These are phyloP conservation scores for Cystobasidium tubakii DNA, from an alignment of 768 basidiomycete species.

Conservation along the genomic window DNA sequence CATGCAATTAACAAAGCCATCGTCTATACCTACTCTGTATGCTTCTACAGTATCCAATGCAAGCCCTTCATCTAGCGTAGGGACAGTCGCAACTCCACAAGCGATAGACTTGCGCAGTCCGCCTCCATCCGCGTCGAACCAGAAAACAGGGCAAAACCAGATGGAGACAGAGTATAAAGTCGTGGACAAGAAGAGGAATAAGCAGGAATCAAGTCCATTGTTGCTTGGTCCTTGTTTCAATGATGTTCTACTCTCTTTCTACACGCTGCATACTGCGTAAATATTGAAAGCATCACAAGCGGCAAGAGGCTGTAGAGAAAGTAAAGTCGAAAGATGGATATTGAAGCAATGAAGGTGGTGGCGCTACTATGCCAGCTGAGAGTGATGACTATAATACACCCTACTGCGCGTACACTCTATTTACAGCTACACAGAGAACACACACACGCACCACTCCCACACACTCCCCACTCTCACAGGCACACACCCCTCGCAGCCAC, in stretches of 20 bases:
- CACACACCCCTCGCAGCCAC: too few relatives aligned
- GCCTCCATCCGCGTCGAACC: too few relatives aligned
- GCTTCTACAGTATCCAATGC: not conserved
- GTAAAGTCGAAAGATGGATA: slow-evolving; percentile 6
- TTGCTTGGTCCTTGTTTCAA: not conserved
- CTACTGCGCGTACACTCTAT: too few relatives aligned
- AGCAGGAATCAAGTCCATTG: not conserved
- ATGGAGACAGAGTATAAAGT: not conserved
- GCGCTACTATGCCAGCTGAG: not conserved
- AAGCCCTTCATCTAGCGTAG: not conserved
- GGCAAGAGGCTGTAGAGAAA: not conserved
- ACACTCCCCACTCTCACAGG: too few relatives aligned
- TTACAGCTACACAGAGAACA: too few relatives aligned
- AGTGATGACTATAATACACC: slow-evolving; percentile 3
- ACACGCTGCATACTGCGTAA: not conserved
- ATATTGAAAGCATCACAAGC: not conserved
- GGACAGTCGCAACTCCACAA: not conserved
- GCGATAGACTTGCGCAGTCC: not conserved
- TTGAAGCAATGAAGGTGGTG: not conserved
- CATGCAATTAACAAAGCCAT: not conserved
- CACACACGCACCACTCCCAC: too few relatives aligned
- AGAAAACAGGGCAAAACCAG: not conserved
- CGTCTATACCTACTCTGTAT: not conserved
- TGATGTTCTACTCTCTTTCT: not conserved
- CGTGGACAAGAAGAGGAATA: not conserved